phyloP scores from a whole-genome alignment of 1,284 basidiomycete genomes.

The Tilletia caries region DNA sequence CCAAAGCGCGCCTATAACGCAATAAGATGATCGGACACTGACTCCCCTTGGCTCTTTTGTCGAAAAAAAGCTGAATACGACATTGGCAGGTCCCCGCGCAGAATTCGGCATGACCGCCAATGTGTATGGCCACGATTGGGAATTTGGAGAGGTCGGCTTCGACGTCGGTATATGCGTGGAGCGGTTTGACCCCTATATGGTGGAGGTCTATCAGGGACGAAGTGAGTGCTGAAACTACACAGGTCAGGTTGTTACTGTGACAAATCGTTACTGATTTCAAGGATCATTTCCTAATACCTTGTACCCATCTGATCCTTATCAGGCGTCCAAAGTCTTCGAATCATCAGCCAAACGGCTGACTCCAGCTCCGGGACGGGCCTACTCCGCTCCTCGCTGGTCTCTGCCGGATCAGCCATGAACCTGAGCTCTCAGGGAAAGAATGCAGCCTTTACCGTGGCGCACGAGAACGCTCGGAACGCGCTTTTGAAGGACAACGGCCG shows the following conservation, averaged over 20 bases:
- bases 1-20: no score
- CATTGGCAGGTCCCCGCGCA: background rate
- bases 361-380: background rate
- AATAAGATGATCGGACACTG: no score
- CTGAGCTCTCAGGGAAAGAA: background rate
- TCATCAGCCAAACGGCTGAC: background rate
- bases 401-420: background rate
- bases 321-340: background rate
- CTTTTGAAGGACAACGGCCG: constrained; percentile 3
- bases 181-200: constrained; percentile 3
- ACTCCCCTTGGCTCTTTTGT: no score
- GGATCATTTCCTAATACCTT: background rate
- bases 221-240: background rate
- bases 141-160: background rate
- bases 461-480: constrained; percentile 7
- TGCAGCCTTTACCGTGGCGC: background rate
- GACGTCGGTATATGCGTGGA: background rate
- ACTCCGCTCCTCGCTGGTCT: background rate
- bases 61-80: background rate
- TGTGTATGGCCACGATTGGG: background rate
- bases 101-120: background rate
- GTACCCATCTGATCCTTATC: no score
- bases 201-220: background rate
- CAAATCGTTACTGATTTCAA: background rate
- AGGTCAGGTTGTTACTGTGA: background rate